Evolutionary conservation across 1,284 basidiomycete genomes (phyloP).

Genomic region (Marasmius tenuissimus): DNA sequence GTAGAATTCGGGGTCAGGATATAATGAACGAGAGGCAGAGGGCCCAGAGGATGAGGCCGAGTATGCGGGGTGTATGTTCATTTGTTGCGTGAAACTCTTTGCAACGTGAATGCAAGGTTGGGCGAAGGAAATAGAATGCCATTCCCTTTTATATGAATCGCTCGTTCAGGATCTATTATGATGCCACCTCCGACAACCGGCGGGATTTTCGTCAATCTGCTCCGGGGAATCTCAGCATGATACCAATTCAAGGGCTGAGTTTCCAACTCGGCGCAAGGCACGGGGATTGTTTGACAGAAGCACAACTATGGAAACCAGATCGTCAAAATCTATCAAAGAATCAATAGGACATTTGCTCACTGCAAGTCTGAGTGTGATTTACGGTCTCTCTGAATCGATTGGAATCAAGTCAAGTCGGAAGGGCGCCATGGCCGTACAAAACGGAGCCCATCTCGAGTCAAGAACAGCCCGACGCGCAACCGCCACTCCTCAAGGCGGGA

Average conservation of each 20-base stretch:
- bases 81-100: background rate
- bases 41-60: background rate
- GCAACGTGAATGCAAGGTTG: background rate
- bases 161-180: background rate
- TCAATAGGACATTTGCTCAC: background rate
- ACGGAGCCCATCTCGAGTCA: background rate
- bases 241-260: background rate
- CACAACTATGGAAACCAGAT: slow-evolving; percentile 1
- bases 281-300: slow-evolving; percentile 2
- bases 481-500: background rate
- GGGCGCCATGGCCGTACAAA: background rate
- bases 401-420: background rate
- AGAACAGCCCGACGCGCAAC: background rate
- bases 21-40: too few relatives aligned
- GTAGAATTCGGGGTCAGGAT: too few relatives aligned
- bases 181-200: slow-evolving; percentile 1
- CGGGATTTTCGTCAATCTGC: background rate
- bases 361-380: background rate
- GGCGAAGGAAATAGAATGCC: background rate
- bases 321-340: background rate
- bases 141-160: background rate
- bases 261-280: slow-evolving; percentile 3
- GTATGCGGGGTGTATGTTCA: background rate
- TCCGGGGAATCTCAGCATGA: background rate
- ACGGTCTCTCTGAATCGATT: background rate